Evolutionary conservation across 352 stramenopile genomes (phyloP).

Genomic region (Pythium periplocum): DNA sequence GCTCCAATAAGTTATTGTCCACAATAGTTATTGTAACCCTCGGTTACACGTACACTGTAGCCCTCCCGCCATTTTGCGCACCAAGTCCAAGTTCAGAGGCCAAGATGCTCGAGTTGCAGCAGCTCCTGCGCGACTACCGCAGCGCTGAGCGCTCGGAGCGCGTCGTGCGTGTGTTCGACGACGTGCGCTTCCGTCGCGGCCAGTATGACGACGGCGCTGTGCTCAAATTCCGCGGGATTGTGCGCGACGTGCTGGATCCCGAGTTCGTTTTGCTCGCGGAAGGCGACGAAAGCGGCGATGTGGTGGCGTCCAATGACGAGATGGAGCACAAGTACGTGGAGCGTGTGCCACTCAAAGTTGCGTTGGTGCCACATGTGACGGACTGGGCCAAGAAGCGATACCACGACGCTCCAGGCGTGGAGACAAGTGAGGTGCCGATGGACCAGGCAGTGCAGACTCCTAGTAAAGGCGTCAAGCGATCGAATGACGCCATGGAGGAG

Average conservation of each 20-base stretch:
- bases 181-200: conserved; percentile 35
- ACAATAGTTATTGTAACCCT: no score
- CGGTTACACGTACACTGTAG: no score
- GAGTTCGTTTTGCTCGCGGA: conserved; percentile 52
- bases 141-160: conserved; percentile 2
- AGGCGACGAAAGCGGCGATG: background rate
- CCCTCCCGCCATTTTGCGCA: no score
- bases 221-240: conserved; percentile 61
- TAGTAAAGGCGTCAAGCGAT: conserved; percentile 37
- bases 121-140: conserved; percentile 14
- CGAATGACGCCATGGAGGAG: conserved; percentile 26
- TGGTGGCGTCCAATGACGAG: conserved; percentile 4
- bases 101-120: conserved; percentile 18
- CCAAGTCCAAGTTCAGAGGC: background rate
- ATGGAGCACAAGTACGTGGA: conserved; percentile 38
- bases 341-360: conserved; percentile 54
- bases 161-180: conserved; percentile 36
- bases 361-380: conserved; percentile 52
- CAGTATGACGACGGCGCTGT: conserved; percentile 48
- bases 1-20: no score
- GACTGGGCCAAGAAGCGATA: conserved; percentile 44
- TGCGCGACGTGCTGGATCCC: conserved; percentile 69
- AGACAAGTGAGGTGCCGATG: conserved; percentile 5
- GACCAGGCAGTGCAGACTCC: no score
- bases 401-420: background rate